These are phyloP conservation scores for Penicilliopsis zonata DNA, from an alignment of 495 filamentous ascomycete species.

Conservation along the genomic window DNA sequence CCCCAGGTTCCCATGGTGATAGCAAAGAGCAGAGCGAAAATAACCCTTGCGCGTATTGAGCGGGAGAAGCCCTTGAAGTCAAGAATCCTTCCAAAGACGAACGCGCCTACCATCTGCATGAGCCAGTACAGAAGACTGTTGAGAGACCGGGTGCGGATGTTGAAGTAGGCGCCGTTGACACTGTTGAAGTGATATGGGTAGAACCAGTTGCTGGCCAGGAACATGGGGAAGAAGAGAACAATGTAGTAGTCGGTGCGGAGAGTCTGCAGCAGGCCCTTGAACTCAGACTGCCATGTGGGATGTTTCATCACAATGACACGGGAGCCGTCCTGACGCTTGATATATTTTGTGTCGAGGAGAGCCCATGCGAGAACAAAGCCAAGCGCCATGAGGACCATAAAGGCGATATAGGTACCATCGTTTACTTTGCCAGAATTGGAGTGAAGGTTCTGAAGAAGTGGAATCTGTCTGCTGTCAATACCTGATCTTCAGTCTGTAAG, in stretches of 20 bases:
- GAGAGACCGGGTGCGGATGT: conserved; percentile 68
- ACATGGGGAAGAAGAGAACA: conserved; percentile 77
- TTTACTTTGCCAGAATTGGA: conserved; percentile 46
- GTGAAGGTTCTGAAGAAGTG: conserved; percentile 71
- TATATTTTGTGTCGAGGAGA: conserved; percentile 63
- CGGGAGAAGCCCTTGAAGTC: conserved; percentile 55
- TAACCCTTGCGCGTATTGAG: conserved; percentile 60
- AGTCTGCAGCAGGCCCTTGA: conserved; percentile 67
- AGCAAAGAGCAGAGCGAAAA: conserved; percentile 52
- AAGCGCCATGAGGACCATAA: conserved; percentile 72
- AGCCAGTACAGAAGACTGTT: conserved; percentile 82
- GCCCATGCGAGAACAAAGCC: conserved; percentile 62
- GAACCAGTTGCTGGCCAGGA: conserved; percentile 44
- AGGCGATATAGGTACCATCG: conserved; percentile 83
- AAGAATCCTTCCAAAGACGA: conserved; percentile 63
- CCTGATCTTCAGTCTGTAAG: conserved; percentile 4
- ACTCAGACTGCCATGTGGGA: conserved; percentile 67
- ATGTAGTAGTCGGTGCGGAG: conserved; percentile 65
- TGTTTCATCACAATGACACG: conserved; percentile 78
- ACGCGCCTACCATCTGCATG: conserved; percentile 76
- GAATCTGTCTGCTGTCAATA: conserved; percentile 36
- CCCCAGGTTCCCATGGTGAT: conserved; percentile 81
- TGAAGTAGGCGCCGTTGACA: conserved; percentile 57
- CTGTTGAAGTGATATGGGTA: conserved; percentile 40
- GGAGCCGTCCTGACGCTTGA: conserved; percentile 75